These are phyloP conservation scores for Usnea hakonensis DNA, from an alignment of 495 filamentous ascomycete species.

Conservation along the genomic window DNA sequence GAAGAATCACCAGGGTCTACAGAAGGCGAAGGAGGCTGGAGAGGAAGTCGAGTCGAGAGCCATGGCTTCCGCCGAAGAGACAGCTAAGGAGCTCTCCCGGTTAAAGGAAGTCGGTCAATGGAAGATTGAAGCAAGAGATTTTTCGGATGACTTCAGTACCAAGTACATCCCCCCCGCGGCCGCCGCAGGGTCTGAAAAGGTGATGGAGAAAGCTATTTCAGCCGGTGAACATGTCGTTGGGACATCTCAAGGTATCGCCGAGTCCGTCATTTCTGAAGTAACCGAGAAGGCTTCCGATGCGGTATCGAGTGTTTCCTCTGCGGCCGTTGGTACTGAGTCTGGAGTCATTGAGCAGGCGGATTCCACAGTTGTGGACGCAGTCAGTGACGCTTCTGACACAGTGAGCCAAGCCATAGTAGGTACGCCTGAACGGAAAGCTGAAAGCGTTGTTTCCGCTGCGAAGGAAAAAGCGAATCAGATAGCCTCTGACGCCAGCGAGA, in stretches of 20 bases:
- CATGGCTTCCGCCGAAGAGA: conserved; percentile 70
- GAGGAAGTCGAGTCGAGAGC: conserved; percentile 64
- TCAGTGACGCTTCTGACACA: conserved; percentile 6
- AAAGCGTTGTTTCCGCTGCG: conserved; percentile 32
- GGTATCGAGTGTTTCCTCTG: conserved; percentile 31
- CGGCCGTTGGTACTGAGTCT: conserved; percentile 24
- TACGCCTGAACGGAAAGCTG: conserved; percentile 25
- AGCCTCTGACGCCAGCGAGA: conserved; percentile 25
- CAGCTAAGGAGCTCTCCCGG: conserved; percentile 73
- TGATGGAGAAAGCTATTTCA: conserved; percentile 34
- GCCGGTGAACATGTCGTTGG: conserved; percentile 33
- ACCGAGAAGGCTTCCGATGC: conserved; percentile 27
- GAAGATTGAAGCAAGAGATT: conserved; percentile 74
- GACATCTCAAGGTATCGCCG: conserved; percentile 31
- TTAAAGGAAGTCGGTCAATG: conserved; percentile 79
- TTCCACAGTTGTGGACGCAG: conserved; percentile 25
- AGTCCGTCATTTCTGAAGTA: conserved; percentile 30
- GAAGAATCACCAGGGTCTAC: conserved; percentile 61
- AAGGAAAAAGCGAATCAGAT: conserved; percentile 18
- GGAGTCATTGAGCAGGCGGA: conserved; percentile 25
- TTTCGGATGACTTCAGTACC: conserved; percentile 65
- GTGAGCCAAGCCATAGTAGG: conserved; percentile 26
- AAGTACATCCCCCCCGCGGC: conserved; percentile 42
- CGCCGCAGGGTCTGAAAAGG: conserved; percentile 37
- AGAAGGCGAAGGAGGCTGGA: conserved; percentile 58